These are phyloP conservation scores for Torulaspora indica DNA, from an alignment of 805 yeast genomes.

Conservation along the genomic window DNA sequence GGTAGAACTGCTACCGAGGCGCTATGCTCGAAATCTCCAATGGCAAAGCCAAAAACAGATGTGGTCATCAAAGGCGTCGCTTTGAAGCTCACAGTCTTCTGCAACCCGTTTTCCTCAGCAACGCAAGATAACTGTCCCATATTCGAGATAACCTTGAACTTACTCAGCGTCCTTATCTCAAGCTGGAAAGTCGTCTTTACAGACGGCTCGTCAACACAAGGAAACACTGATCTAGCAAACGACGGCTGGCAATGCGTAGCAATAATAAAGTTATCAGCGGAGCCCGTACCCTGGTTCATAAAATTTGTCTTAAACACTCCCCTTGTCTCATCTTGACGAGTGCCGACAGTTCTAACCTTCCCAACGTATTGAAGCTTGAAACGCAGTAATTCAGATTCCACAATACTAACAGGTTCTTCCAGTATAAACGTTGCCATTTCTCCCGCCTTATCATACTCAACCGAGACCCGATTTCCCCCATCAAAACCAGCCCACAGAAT, in stretches of 20 bases:
- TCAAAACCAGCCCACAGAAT: conserved; percentile 38
- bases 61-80: conserved; percentile 56
- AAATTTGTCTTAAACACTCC: conserved; percentile 70
- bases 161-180: conserved; percentile 41
- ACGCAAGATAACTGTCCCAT: conserved; percentile 24
- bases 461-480: conserved; percentile 24
- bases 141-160: conserved; percentile 49
- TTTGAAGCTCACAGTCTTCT: conserved; percentile 43
- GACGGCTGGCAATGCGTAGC: conserved; percentile 74
- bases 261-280: conserved; percentile 47
- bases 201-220: conserved; percentile 64
- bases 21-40: conserved; percentile 61
- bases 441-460: conserved; percentile 21
- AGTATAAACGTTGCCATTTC: conserved; percentile 11
- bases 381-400: neutral
- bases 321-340: conserved; percentile 51
- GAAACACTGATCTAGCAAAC: conserved; percentile 58
- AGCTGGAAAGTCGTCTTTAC: conserved; percentile 50
- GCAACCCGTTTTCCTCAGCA: neutral
- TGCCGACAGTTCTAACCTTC: conserved; percentile 45
- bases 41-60: conserved; percentile 60
- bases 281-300: conserved; percentile 46
- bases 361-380: conserved; percentile 45
- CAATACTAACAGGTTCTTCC: conserved; percentile 3
- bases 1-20: conserved; percentile 36